These are phyloP conservation scores for Aspergillus calidoustus DNA, from an alignment of 2,329 filamentous ascomycete genomes.

Conservation along the genomic window DNA sequence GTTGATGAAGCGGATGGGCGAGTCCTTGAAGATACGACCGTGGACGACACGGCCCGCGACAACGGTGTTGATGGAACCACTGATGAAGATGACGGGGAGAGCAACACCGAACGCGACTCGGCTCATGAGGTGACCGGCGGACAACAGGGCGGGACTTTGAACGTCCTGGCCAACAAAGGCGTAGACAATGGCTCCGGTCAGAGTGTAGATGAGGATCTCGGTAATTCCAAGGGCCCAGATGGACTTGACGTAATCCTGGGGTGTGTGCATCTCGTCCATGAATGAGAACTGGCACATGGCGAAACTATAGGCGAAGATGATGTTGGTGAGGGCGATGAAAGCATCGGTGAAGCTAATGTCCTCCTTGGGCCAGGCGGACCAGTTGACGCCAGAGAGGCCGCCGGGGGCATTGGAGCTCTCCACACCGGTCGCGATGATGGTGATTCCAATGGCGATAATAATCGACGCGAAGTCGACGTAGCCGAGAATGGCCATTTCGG, in stretches of 20 bases:
- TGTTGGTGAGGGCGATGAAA: constrained; percentile 42
- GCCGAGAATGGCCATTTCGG: constrained; percentile 44
- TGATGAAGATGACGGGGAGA: constrained; percentile 44
- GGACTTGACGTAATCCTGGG: constrained; percentile 31
- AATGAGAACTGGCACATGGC: constrained; percentile 38
- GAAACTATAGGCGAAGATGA: constrained; percentile 50
- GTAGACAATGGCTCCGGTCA: constrained; percentile 36
- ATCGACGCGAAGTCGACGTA: constrained; percentile 45
- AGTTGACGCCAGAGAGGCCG: constrained; percentile 32
- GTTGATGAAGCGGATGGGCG: constrained; percentile 42
- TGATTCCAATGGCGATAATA: constrained; percentile 40
- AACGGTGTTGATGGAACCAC: constrained; percentile 42
- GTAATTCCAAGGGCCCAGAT: constrained; percentile 29
- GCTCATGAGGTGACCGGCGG: constrained; percentile 32
- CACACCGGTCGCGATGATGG: constrained; percentile 42
- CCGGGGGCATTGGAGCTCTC: constrained; percentile 30
- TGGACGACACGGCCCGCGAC: constrained; percentile 40
- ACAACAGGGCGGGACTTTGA: constrained; percentile 39
- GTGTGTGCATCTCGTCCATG: constrained; percentile 34
- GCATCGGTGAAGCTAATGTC: constrained; percentile 38
- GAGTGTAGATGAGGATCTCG: constrained; percentile 31
- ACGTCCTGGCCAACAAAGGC: constrained; percentile 39
- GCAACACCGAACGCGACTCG: constrained; percentile 40
- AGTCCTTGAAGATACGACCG: constrained; percentile 39
- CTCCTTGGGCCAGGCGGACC: constrained; percentile 37